These are phyloP conservation scores for Solanum aculeatissimum DNA, from an alignment of 305 asterid species.

Conservation along the genomic window DNA sequence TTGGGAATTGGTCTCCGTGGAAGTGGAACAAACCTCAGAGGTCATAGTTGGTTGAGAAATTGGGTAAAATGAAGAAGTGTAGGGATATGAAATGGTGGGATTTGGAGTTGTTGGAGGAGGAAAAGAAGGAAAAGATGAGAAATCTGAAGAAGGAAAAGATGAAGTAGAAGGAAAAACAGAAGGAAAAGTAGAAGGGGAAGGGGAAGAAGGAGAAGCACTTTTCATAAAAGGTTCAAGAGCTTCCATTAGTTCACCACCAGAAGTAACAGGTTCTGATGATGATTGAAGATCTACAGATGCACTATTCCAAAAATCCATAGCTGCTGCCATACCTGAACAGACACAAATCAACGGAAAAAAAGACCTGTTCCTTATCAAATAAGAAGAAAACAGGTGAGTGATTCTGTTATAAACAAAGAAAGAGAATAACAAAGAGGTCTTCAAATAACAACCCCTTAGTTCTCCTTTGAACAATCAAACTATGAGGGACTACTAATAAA, in stretches of 20 bases:
- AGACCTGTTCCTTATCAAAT: slow-evolving; percentile 50
- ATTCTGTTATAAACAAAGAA: not conserved
- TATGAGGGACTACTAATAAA: slow-evolving; percentile 46
- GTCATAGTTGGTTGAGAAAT: not conserved
- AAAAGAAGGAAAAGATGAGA: slow-evolving; percentile 5
- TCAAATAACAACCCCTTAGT: slow-evolving; percentile 61
- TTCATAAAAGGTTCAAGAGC: slow-evolving; percentile 81
- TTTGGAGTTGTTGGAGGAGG: slow-evolving; percentile 9
- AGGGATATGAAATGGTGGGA: slow-evolving; percentile 16
- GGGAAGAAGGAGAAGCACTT: slow-evolving; percentile 32
- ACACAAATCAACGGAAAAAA: not conserved
- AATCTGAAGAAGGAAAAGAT: not conserved
- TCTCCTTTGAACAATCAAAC: slow-evolving; percentile 14
- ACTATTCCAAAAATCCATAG: slow-evolving; percentile 57
- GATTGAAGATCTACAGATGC: slow-evolving; percentile 7
- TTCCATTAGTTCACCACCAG: slow-evolving; percentile 70
- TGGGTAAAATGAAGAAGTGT: slow-evolving; percentile 12
- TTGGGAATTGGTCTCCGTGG: slow-evolving; percentile 3
- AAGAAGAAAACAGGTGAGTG: slow-evolving; percentile 25
- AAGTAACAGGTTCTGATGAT: slow-evolving; percentile 25
- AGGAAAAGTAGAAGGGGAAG: slow-evolving; percentile 12
- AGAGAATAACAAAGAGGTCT: slow-evolving; percentile 25
- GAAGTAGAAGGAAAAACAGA: slow-evolving; percentile 12
- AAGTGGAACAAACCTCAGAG: not conserved
- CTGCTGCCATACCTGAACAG: slow-evolving; percentile 29